These are phyloP conservation scores for Kingdonia uniflora DNA, from an alignment of 164 flowering plant species.

Conservation along the genomic window DNA sequence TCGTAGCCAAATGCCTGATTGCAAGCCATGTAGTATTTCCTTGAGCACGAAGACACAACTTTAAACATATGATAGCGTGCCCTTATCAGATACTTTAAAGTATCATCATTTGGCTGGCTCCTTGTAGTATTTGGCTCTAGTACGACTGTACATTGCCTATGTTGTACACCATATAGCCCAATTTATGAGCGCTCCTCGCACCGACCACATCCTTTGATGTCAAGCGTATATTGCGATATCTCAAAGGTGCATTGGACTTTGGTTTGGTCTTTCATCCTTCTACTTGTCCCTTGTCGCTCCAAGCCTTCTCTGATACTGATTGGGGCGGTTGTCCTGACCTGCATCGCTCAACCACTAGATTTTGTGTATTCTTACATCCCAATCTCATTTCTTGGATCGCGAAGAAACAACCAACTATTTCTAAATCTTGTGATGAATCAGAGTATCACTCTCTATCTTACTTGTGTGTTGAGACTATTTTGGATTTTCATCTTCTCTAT, in stretches of 20 bases:
- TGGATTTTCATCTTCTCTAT: too few species aligned
- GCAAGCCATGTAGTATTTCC: too few species aligned
- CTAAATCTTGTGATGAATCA: too few species aligned
- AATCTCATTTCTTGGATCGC: neutral
- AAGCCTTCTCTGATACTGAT: neutral
- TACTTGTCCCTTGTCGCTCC: neutral
- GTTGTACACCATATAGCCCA: neutral
- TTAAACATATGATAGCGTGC: too few species aligned
- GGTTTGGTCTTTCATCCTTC: neutral
- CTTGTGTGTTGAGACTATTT: too few species aligned
- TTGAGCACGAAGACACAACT: too few species aligned
- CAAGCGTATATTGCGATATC: neutral
- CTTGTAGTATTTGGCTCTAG: neutral
- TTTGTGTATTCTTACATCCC: neutral
- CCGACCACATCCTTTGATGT: too few species aligned
- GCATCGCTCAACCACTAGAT: neutral
- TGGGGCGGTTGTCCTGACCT: neutral
- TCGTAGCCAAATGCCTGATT: too few species aligned
- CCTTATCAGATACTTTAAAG: too few species aligned
- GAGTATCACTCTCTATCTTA: too few species aligned
- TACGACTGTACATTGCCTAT: neutral
- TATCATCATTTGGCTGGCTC: neutral
- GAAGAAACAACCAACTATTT: too few species aligned
- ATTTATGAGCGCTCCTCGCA: neutral
- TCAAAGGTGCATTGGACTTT: neutral